Evolutionary conservation across 2,329 filamentous ascomycete genomes (phyloP), one percentile per base, ranked within the genome.

Genomic region (Pochonia chlamydosporia): DNA sequence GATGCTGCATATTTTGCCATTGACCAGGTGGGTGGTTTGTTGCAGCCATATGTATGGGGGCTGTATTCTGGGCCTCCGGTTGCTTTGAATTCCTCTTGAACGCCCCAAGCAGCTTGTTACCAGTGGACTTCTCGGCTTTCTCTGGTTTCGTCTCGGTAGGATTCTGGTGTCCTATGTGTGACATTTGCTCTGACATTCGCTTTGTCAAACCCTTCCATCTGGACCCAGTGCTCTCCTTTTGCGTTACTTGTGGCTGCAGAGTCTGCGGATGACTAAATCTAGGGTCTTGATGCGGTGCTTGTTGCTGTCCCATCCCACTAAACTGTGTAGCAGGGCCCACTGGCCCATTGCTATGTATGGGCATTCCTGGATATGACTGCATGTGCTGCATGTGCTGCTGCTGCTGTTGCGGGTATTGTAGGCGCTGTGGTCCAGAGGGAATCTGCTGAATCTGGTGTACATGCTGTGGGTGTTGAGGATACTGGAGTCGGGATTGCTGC

Each of bases 201-300:
- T 58, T 64, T 46, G 47, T 63, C 16, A 67, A 40, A 2, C 58
- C 63, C 48, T 63, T 67, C 64, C 63, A 66, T 37, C 59, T 61
- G 4, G 60, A 63, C 5, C 56, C 56, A 13, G 57, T 52, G 25
- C 54, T 53, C 9, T 52, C 28, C 10, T 37, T 45, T 5, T 35
- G 41, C 16, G 25, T 14, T 2, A 24, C 23, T 13, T n/a, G 21
- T 3, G 28, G 11, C 24, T 49, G 47, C 8, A 46, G 40, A 26
- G 35, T 26, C 30, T 35, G 23, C 6, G 28, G 23, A 14, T 10
- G 7, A 16, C 13, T 13, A 3, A 18, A 35, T 1, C 39, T 18
- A 5, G 18, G 10, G 9, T 9, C 41, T 21, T 33, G 44, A 7
- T 40, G 40, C 16, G n/a, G 3, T 10, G 3, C 5, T 4, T 18